Conservation (phyloP, 305 asterid species). For the Fraxinus baroniana region DNA sequence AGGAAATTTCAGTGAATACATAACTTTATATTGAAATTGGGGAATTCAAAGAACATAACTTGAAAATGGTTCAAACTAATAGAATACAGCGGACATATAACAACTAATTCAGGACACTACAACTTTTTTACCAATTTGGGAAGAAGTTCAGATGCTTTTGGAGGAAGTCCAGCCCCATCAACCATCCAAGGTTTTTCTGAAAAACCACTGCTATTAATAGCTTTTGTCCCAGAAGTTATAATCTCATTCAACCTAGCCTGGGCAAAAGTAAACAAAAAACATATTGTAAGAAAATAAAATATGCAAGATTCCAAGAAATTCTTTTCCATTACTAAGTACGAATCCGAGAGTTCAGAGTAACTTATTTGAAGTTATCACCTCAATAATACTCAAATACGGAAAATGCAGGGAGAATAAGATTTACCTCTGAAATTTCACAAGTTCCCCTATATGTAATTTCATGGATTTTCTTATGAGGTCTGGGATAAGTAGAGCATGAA, state of each 20-base stretch:
- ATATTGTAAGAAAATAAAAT: constrained; percentile 7
- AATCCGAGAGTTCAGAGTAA: neutral
- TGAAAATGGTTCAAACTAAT: constrained; percentile 7
- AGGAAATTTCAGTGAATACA: neutral
- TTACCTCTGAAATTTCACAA: neutral
- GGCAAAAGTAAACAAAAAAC: constrained; percentile 15
- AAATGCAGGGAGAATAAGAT: neutral
- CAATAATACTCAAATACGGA: neutral
- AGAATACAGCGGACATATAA: neutral
- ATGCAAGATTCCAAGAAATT: neutral
- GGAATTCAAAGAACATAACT: constrained; percentile 7
- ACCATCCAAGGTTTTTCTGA: constrained; percentile 87
- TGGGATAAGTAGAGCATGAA: neutral
- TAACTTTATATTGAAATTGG: neutral
- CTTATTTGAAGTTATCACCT: neutral
- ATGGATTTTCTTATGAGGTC: neutral
- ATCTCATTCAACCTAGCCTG: constrained; percentile 85
- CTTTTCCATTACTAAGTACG: neutral
- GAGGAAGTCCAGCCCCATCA: constrained; percentile 91
- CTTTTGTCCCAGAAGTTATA: constrained; percentile 58
- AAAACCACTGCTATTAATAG: constrained; percentile 28
- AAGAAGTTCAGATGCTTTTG: constrained; percentile 73
- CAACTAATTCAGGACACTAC: neutral
- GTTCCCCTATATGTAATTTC: neutral
- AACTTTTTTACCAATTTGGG: constrained; percentile 49